Evolutionary conservation across 2,329 filamentous ascomycete genomes (phyloP), one percentile per base, ranked within the genome.

Genomic region (Raffaelea ambrosiae): DNA sequence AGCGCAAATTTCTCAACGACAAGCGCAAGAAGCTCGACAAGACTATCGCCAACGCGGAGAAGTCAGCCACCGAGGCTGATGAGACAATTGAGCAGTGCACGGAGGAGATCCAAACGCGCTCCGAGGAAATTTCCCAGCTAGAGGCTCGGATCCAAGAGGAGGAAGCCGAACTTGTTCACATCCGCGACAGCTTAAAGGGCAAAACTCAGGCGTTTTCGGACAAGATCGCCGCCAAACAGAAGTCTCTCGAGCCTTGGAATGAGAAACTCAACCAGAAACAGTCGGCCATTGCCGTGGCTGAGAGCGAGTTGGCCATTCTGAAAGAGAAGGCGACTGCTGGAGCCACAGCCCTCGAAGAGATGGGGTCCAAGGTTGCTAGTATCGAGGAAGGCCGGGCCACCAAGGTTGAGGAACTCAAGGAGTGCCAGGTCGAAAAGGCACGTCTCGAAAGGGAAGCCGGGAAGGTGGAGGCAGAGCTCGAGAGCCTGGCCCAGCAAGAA

Each of bases 11-110:
- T 65, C 69, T 98, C 55, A 73, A 78, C 2, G 84, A 84, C 59
- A 98, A 98, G 70, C 84, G 87, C 58, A 95, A 93, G 71, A 98
- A 98, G 68, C 76, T 95, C 14, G 88, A 97, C 55, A 97, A 95
- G 69, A 79, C 84, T 0, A 86, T 93, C 52, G 74, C 81, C 47
- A 84, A 83, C 41, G 88, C 87, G 51, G 86, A 87, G 53, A 82
- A 84, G 49, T 81, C 84, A 5, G 78, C 81, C 1, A 76, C 78
- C 1, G 88, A 94, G 57, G 86, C 89, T 3, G 77, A 83, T 35
- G 83, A 85, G 53, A 80, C 88, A 9, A 85, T 93, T 11, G 81
- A 86, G 60, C 84, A 90, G 55, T 89, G 87, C 57, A 70, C 74
- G 8, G 76, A 83, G 49, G 89, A 96, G 54, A 86, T 97, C 40